phyloP scores from a whole-genome alignment of 2,329 filamentous ascomycete genomes.

The Sporothrix dimorphospora region DNA sequence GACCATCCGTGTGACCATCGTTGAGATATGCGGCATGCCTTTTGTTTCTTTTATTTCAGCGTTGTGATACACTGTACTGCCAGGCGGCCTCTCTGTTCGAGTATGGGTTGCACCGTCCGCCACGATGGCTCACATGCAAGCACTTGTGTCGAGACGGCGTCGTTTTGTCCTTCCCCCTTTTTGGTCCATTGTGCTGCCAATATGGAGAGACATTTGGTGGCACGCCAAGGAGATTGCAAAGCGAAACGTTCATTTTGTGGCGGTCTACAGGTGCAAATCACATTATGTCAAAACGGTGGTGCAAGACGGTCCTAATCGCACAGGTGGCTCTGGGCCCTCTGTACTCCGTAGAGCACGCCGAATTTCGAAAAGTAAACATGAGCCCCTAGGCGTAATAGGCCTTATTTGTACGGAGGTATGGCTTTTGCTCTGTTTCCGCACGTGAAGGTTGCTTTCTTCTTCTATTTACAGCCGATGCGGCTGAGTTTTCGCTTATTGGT shows the following conservation, averaged over 20 bases:
- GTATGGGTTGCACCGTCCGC: background rate
- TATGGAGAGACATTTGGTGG: background rate
- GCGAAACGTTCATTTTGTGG: background rate
- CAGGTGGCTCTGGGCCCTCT: background rate
- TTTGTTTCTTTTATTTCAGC: background rate
- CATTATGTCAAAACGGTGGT: background rate
- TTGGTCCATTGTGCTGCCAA: conserved; percentile 1
- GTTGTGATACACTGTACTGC: background rate
- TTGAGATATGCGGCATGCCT: background rate
- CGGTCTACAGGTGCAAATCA: background rate
- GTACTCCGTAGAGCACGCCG: background rate
- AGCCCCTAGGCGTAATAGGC: background rate
- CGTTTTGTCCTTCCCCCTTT: background rate
- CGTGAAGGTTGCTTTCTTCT: background rate
- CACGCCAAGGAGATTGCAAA: conserved; percentile 13
- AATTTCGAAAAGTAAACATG: background rate
- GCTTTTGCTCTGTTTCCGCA: background rate
- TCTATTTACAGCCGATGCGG: background rate
- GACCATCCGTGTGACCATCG: conserved; percentile 5
- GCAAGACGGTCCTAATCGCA: background rate
- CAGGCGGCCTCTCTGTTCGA: conserved; percentile 6
- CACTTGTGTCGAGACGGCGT: background rate
- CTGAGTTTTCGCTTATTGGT: background rate
- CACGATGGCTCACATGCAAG: background rate
- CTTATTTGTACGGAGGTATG: background rate